phyloP scores from a whole-genome alignment of 2,329 filamentous ascomycete genomes.

The Alternaria sp. region DNA sequence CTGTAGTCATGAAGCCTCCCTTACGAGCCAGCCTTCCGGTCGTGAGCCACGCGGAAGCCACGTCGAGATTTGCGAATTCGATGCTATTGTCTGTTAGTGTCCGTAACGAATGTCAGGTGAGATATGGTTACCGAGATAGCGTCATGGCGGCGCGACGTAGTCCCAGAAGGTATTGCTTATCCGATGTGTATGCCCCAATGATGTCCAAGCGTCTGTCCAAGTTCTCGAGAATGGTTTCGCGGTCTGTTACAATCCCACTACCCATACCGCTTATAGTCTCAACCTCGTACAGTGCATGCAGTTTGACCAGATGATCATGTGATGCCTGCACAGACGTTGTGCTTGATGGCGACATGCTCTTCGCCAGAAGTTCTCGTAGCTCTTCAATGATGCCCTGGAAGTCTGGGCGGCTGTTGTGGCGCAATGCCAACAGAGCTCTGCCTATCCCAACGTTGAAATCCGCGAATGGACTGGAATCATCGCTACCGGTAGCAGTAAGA shows the following conservation, averaged over 20 bases:
- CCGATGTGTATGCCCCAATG: slow-evolving; percentile 84
- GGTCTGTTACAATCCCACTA: slow-evolving; percentile 44
- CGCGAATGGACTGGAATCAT: slow-evolving; percentile 46
- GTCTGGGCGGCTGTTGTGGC: slow-evolving; percentile 55
- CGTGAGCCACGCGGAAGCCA: slow-evolving; percentile 83
- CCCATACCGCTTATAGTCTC: slow-evolving; percentile 70
- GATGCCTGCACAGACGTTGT: slow-evolving; percentile 83
- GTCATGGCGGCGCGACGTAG: slow-evolving; percentile 88
- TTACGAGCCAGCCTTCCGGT: slow-evolving; percentile 88
- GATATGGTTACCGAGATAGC: slow-evolving; percentile 64
- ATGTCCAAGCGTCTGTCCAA: slow-evolving; percentile 83
- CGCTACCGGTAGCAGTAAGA: slow-evolving; percentile 53
- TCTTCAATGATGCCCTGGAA: slow-evolving; percentile 66
- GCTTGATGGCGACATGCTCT: slow-evolving; percentile 74
- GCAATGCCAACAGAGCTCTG: slow-evolving; percentile 67
- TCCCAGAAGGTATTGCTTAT: slow-evolving; percentile 93
- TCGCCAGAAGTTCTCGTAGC: slow-evolving; percentile 73
- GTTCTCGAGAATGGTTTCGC: slow-evolving; percentile 54
- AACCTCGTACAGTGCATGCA: slow-evolving; percentile 87
- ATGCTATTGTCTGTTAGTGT: slow-evolving; percentile 44
- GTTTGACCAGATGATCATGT: slow-evolving; percentile 82
- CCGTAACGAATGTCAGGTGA: background rate
- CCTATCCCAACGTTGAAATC: slow-evolving; percentile 88
- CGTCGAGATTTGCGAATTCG: slow-evolving; percentile 71
- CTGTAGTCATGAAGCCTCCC: slow-evolving; percentile 80